phyloP scores from a whole-genome alignment of 139 green algal species.

The Chlamydomonas asymmetrica region DNA sequence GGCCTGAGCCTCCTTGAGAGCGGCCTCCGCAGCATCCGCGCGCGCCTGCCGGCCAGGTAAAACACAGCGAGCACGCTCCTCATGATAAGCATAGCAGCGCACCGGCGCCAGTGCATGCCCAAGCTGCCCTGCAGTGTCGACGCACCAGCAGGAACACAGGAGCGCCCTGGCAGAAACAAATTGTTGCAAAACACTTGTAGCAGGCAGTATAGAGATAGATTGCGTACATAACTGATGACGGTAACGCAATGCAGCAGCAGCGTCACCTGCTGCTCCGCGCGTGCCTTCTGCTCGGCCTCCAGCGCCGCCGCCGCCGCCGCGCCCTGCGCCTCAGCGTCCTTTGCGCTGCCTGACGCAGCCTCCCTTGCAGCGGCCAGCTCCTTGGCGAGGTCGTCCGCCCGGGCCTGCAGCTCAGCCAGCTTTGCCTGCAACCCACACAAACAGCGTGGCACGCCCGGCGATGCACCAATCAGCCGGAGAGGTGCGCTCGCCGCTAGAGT shows the following conservation, averaged over 20 bases:
- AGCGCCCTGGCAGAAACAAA: too few species aligned
- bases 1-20: neutral
- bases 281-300: conserved; percentile 10
- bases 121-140: too few species aligned
- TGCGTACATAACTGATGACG: neutral
- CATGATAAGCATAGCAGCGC: neutral
- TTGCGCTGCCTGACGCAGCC: neutral
- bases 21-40: neutral
- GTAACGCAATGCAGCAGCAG: neutral
- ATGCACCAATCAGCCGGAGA: too few species aligned
- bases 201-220: neutral
- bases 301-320: conserved; percentile 10
- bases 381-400: too few species aligned
- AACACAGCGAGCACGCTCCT: neutral
- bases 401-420: conserved; percentile 7
- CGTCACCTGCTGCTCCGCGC: conserved; percentile 5
- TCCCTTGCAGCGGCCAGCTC: conserved; percentile 1
- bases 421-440: conserved; percentile 6
- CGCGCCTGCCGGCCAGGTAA: neutral
- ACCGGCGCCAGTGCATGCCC: too few species aligned
- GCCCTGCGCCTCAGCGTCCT: neutral
- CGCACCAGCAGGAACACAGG: too few species aligned
- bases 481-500: too few species aligned
- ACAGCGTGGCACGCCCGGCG: too few species aligned
- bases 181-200: too few species aligned